Evolutionary conservation across 176 grass and related monocot genomes (phyloP).

Genomic region (Rhynchospora pubera): DNA sequence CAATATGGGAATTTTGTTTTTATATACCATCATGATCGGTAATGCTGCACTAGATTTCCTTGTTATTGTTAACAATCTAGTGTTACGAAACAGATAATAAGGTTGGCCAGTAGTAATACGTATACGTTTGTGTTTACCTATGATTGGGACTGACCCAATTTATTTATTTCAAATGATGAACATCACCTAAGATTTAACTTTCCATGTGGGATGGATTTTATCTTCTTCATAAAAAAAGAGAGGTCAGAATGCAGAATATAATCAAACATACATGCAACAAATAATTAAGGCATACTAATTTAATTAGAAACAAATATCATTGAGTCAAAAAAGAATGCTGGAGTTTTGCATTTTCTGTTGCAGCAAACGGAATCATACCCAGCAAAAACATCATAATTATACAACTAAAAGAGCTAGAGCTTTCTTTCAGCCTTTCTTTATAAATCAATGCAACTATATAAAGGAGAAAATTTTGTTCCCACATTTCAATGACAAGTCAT

Average conservation of each 20-base stretch:
- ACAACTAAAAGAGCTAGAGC: not conserved
- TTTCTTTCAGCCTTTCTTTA: not conserved
- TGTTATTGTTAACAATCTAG: not conserved
- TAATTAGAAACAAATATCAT: not conserved
- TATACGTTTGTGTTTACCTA: not conserved
- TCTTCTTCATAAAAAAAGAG: no score
- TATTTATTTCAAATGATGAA: not conserved
- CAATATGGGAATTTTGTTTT: not conserved
- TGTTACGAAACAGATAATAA: not conserved
- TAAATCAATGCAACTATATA: no score
- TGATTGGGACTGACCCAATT: not conserved
- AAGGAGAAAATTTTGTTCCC: no score
- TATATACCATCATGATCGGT: not conserved
- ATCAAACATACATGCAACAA: no score
- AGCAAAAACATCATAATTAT: not conserved
- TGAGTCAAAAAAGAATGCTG: not conserved
- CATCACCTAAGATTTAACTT: not conserved
- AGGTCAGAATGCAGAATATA: no score
- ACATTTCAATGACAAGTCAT: no score
- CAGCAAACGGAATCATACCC: not conserved
- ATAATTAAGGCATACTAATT: not conserved
- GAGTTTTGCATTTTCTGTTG: not conserved
- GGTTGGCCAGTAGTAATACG: not conserved
- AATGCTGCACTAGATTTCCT: not conserved
- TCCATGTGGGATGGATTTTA: no score